phyloP scores from a whole-genome alignment of 192 early-diverging fungal genomes.

The Rhizophagus prolifer region DNA sequence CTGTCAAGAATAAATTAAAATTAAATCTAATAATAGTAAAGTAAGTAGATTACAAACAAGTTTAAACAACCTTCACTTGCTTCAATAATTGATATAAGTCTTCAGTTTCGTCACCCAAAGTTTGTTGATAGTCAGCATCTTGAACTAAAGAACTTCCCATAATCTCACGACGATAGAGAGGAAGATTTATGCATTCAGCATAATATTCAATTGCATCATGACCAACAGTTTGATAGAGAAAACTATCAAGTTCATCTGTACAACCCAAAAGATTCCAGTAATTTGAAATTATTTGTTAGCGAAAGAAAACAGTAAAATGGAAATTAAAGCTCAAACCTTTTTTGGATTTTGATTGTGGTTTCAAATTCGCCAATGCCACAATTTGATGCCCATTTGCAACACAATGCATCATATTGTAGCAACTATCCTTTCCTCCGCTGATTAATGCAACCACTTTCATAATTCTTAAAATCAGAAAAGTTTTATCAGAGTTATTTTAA shows the following conservation, averaged over 20 bases:
- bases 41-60: not conserved
- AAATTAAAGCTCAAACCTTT: constrained; percentile 53
- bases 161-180: constrained; percentile 79
- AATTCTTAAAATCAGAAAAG: not conserved
- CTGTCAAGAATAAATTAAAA: constrained; percentile 14
- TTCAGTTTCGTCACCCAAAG: constrained; percentile 88
- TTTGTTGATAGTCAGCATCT: constrained; percentile 64
- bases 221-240: constrained; percentile 97
- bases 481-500: not conserved
- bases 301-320: not conserved
- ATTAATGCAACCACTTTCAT: constrained; percentile 32
- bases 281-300: not conserved
- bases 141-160: constrained; percentile 65
- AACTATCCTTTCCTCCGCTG: constrained; percentile 97
- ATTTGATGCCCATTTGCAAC: constrained; percentile 90
- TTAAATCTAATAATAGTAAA: not conserved
- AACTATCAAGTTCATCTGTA: constrained; percentile 88
- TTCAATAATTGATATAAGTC: constrained; percentile 79
- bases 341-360: constrained; percentile 60
- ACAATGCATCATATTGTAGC: constrained; percentile 95
- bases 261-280: not conserved
- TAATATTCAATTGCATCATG: constrained; percentile 85
- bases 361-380: constrained; percentile 89
- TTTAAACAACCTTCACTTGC: constrained; percentile 64
- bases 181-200: constrained; percentile 81